Evolutionary conservation across 352 stramenopile species (phyloP), one percentile per base, ranked within the genome.

Genomic region (Aphanomyces euteiches): DNA sequence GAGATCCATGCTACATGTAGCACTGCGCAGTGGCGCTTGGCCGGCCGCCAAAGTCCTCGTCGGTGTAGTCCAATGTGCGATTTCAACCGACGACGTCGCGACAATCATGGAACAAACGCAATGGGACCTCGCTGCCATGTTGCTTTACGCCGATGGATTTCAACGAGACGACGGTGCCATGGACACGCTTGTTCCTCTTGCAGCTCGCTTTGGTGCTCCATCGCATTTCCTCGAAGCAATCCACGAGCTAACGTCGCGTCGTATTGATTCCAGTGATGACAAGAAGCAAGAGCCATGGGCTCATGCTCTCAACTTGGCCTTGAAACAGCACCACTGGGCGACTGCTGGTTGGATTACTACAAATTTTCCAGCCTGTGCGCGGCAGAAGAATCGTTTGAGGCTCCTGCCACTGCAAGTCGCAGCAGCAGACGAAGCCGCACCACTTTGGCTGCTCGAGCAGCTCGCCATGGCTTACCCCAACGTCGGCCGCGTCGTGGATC

Each of bases 371-470:
- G 12, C 47, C 3, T 21, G 17, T 12, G 64, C 64, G 7, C 64
- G 64, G 7, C 17, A n/a, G 10, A 70, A 70, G 21, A 70, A 70
- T 34, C 8, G n/a, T 3, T 21, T 28, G 17, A 47, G 64, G 1
- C 48, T 70, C 39, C 28, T 70, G 13, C 64, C 64, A 5, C 37
- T 70, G 13, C 64, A 70, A 61, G 64, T 70, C 13, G 64, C 64
- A 7, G 48, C 28, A 2, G 64, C 64, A 8, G 19, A 36, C 12
- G 64, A 45, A 7, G 64, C 47, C 36, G n/a, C 50, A n/a, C 64
- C 64, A 15, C 17, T 17, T n/a, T 70, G 47, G 64, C 47, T 70
- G 4, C 38, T 70, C n/a, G 5, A 70, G n/a, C 37, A 34, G 10
- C 45, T 70, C 39, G 64, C 54, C 1, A 17, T 8, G 3, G 64